Conservation (phyloP, 768 basidiomycete species). For the Amanita fuliginea region DNA sequence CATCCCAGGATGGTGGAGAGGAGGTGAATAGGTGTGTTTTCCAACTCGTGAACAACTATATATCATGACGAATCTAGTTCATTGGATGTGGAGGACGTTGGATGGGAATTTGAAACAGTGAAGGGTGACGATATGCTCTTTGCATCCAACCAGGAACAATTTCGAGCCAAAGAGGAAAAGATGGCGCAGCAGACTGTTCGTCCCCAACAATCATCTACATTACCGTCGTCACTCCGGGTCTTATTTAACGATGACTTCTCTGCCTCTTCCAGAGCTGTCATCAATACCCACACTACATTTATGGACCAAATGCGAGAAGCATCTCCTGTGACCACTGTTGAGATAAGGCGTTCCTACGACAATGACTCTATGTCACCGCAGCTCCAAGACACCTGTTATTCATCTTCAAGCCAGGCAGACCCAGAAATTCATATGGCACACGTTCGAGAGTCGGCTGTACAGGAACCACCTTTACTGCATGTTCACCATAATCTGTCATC, state of each 20-base stretch:
- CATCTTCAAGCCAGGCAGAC: neutral
- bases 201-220: constrained; percentile 31
- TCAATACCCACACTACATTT: neutral
- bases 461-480: neutral
- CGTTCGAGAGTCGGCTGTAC: neutral
- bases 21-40: constrained; percentile 42
- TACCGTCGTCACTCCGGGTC: constrained; percentile 70
- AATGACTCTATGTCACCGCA: neutral
- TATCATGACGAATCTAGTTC: constrained; percentile 8
- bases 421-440: neutral
- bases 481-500: neutral
- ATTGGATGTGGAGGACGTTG: constrained; percentile 21
- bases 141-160: constrained; percentile 7
- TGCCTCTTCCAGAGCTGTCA: neutral
- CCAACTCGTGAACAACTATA: neutral
- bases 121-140: constrained; percentile 22
- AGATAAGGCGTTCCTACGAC: neutral
- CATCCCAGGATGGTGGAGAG: constrained; percentile 63
- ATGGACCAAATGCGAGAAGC: neutral
- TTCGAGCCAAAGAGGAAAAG: constrained; percentile 13
- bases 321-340: neutral
- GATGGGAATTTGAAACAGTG: constrained; percentile 75
- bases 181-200: constrained; percentile 35
- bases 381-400: neutral
- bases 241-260: constrained; percentile 60